Conservation (phyloP, 108 stramenopile genomes). For the Cyclotella choctawhatcheeana region DNA sequence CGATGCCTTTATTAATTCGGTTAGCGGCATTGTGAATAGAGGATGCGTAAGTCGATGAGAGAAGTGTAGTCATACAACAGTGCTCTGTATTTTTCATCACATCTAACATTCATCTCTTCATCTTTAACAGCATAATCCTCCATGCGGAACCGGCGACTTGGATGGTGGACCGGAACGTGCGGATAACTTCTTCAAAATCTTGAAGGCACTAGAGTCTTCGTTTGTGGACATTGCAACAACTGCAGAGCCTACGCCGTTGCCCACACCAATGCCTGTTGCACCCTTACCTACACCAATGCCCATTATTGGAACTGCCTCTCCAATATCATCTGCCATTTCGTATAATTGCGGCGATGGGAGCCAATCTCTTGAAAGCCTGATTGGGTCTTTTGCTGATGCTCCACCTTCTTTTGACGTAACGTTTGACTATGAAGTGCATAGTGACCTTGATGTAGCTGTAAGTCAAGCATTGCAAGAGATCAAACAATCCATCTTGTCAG, state of each 20-base stretch:
- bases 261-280: constrained; percentile 10
- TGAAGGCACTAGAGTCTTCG: constrained; percentile 53
- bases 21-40: constrained; percentile 55
- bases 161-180: constrained; percentile 69
- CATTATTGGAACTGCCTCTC: not conserved
- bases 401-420: constrained; percentile 20
- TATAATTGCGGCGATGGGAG: constrained; percentile 13
- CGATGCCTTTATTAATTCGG: constrained; percentile 45
- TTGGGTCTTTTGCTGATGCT: constrained; percentile 2
- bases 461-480: constrained; percentile 38
- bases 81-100: too few relatives aligned
- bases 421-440: constrained; percentile 51
- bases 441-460: constrained; percentile 28
- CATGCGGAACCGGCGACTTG: constrained; percentile 48
- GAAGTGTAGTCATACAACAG: too few relatives aligned
- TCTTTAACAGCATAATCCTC: constrained; percentile 57
- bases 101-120: too few relatives aligned
- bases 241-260: constrained; percentile 3
- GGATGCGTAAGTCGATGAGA: too few relatives aligned
- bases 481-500: constrained; percentile 35
- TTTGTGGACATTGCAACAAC: constrained; percentile 23
- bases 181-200: constrained; percentile 57
- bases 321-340: constrained; percentile 2
- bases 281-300: not conserved
- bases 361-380: not conserved